Evolutionary conservation across 1,284 basidiomycete genomes (phyloP).

Genomic region (Porodaedalea pini): DNA sequence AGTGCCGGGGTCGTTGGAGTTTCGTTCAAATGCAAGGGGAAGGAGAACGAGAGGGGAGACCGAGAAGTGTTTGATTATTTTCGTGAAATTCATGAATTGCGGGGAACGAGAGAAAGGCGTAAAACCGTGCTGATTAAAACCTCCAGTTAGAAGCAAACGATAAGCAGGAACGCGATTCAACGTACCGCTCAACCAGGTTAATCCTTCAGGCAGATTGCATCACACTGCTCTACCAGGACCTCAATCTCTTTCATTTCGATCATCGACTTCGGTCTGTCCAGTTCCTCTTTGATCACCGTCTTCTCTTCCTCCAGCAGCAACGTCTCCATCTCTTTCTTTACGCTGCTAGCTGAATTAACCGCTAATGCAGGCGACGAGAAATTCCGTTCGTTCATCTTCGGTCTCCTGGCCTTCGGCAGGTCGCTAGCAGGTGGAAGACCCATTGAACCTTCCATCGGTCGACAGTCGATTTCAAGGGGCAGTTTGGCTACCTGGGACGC

Average conservation of each 20-base stretch:
- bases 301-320: neutral
- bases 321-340: neutral
- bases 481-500: neutral
- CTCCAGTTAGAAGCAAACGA: no score
- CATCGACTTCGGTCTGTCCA: neutral
- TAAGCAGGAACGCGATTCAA: no score
- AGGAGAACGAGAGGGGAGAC: no score
- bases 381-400: neutral
- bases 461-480: slow-evolving; percentile 15
- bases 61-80: no score
- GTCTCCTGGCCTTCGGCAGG: neutral
- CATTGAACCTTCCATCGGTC: slow-evolving; percentile 12
- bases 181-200: neutral
- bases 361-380: neutral
- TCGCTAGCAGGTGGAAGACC: neutral
- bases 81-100: no score
- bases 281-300: neutral
- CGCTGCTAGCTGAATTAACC: no score
- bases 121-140: no score
- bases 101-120: no score
- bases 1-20: no score
- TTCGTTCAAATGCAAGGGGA: no score
- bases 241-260: neutral
- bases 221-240: neutral
- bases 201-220: neutral